Evolutionary conservation across 1,284 basidiomycete species (phyloP).

Genomic region (Ustilago xerochloae): DNA sequence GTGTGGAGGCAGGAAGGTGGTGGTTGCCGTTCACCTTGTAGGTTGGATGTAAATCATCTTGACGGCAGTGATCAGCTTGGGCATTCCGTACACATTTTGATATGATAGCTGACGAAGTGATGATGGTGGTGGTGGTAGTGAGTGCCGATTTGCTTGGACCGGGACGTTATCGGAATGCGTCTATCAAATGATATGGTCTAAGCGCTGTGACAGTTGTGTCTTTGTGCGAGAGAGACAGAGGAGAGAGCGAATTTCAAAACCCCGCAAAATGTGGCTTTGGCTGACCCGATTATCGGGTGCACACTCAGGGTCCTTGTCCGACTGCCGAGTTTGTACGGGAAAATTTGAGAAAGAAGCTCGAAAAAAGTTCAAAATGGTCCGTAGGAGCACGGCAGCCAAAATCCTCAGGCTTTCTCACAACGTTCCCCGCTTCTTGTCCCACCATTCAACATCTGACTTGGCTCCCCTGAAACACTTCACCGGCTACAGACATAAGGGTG

Average conservation of each 20-base stretch:
- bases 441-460: no score
- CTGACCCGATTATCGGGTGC: slow-evolving; percentile 31
- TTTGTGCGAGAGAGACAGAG: no score
- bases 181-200: neutral
- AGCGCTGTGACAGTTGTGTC: neutral
- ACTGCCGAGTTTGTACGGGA: slow-evolving; percentile 20
- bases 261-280: slow-evolving; percentile 5
- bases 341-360: slow-evolving; percentile 1
- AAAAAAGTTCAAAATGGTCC: slow-evolving; percentile 13
- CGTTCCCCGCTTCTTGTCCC: neutral
- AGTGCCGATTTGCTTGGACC: neutral
- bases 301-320: slow-evolving; percentile 2
- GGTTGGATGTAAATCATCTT: neutral
- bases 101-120: neutral
- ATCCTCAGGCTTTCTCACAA: neutral
- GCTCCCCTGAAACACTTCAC: no score
- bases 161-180: neutral
- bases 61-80: neutral
- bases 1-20: neutral
- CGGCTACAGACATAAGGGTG: no score
- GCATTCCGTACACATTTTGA: neutral
- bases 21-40: neutral
- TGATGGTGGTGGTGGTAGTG: neutral
- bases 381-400: neutral
- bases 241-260: neutral